Base-by-base conservation (phyloP, 106 monocot genomes). In the Iris macrosiphon region DNA sequence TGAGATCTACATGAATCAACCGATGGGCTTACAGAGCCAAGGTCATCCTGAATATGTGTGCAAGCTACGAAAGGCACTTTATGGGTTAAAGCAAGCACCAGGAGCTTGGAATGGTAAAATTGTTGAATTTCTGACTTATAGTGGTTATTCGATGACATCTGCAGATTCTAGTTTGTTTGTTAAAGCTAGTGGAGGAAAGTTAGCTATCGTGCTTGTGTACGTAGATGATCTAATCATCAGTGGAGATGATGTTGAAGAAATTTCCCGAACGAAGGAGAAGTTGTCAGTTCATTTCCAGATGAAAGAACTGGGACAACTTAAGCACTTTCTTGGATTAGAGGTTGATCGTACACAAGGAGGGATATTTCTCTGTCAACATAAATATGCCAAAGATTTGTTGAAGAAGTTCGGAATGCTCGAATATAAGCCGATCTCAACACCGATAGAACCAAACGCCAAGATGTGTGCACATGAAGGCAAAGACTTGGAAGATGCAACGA, bases 101-200 rank as follows among this genome's bases (percentile, higher is more conserved):
- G 17, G 61, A 60, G 67, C 74, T 4, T 75, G 75, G 75, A 63
- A 63, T 49, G 35, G 25, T 3, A 68, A 62, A 60, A 45, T 67
- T 42, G 49, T 16, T 27, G 52, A 43, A 59, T 56, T 59, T 16
- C 45, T 56, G 1, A 17, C 49, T 17, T 27, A 48, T 1, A 19
- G 38, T 51, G 49, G 57, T 0, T 70, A 55, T 27, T 15, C 11
- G 13, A 12, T 31, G 2, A 45, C 50, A 45, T 34, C n/a, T 17
- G 18, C 61, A 47, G 55, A 56, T 24, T 68, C 75, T 7, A 55
- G 49, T 20, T 41, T 77, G 34, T 70, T 77, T 17, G n/a, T 39
- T 14, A 70, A 65, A 20, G 17, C 2, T 2, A 19, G 18, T 8
- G 45, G 24, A 3, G 45, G 52, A 8, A 77, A 55, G 26, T 16